Conservation (phyloP, 371 early-diverging fungal genomes). For the Dinochytrium kinnereticum region DNA sequence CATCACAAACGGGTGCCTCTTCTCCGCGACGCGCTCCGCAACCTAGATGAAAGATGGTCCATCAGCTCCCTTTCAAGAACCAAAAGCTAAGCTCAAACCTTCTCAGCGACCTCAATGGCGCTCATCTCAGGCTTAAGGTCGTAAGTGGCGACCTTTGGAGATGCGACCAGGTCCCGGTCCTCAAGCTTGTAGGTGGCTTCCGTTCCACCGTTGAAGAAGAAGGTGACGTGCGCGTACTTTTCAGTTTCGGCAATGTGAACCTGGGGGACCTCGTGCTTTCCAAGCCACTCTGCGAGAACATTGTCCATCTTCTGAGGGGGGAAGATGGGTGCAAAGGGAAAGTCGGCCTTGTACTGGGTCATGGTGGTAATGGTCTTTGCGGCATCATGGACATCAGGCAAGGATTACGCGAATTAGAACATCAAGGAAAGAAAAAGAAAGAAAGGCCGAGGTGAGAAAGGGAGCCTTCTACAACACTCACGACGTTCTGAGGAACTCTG, state of each 20-base stretch:
- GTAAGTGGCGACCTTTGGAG: constrained; percentile 97
- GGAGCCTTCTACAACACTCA: no score
- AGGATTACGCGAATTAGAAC: background rate
- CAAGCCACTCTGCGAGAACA: constrained; percentile 96
- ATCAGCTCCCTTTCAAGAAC: no score
- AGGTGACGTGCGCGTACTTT: constrained; percentile 99
- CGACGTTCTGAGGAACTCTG: constrained; percentile 74
- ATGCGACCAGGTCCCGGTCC: constrained; percentile 88
- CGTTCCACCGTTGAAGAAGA: constrained; percentile 99
- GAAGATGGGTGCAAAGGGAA: constrained; percentile 91
- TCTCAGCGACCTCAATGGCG: constrained; percentile 85
- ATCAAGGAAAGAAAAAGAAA: background rate
- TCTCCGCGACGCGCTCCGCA: constrained; percentile 77
- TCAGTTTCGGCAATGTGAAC: constrained; percentile 99
- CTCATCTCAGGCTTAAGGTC: constrained; percentile 97
- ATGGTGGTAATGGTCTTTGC: constrained; percentile 81
- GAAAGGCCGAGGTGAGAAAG: no score
- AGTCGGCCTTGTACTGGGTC: constrained; percentile 98
- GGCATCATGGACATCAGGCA: background rate
- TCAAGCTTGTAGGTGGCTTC: constrained; percentile 89
- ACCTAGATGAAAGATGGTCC: constrained; percentile 45
- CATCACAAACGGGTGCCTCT: constrained; percentile 95
- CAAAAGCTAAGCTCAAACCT: constrained; percentile 45
- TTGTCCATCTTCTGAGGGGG: constrained; percentile 95
- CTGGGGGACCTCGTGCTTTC: constrained; percentile 83